Conservation (phyloP, 805 yeast genomes). For the Osmozyma mogii region DNA sequence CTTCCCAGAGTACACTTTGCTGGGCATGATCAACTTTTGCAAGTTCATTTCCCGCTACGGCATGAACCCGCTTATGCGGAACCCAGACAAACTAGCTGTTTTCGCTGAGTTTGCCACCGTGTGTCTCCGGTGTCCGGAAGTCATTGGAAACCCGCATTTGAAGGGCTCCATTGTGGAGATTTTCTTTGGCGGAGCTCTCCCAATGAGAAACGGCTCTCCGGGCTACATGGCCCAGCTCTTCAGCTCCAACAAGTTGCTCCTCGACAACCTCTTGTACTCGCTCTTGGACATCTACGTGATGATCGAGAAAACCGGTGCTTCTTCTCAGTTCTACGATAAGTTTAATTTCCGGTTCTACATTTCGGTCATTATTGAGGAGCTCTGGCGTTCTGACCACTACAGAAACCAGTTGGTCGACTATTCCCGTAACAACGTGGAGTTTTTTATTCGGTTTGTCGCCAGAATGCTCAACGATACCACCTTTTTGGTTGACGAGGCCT, state of each 20-base stretch:
- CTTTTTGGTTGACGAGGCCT: conserved; percentile 81
- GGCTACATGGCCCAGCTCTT: conserved; percentile 71
- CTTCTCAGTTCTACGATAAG: conserved; percentile 92
- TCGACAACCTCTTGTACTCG: conserved; percentile 66
- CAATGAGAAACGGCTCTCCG: conserved; percentile 45
- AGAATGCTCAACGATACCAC: conserved; percentile 93
- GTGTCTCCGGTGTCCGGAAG: conserved; percentile 74
- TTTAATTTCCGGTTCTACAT: conserved; percentile 86
- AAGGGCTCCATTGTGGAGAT: conserved; percentile 79
- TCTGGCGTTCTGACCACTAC: conserved; percentile 72
- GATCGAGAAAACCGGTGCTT: conserved; percentile 93
- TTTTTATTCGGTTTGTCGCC: conserved; percentile 88
- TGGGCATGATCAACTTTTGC: conserved; percentile 70
- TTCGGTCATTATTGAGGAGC: conserved; percentile 69
- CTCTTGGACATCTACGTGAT: conserved; percentile 85
- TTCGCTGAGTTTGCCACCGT: conserved; percentile 68
- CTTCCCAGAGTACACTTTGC: conserved; percentile 80
- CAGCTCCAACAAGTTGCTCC: conserved; percentile 53
- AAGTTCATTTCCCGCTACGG: conserved; percentile 51
- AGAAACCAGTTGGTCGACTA: conserved; percentile 61
- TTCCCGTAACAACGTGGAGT: conserved; percentile 62
- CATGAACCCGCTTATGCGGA: conserved; percentile 49
- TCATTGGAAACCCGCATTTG: conserved; percentile 87
- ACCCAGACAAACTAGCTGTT: conserved; percentile 42
- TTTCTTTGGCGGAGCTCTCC: conserved; percentile 65